These are phyloP conservation scores for Scytalidium lignicola DNA, from an alignment of 2,329 filamentous ascomycete species.

Conservation along the genomic window DNA sequence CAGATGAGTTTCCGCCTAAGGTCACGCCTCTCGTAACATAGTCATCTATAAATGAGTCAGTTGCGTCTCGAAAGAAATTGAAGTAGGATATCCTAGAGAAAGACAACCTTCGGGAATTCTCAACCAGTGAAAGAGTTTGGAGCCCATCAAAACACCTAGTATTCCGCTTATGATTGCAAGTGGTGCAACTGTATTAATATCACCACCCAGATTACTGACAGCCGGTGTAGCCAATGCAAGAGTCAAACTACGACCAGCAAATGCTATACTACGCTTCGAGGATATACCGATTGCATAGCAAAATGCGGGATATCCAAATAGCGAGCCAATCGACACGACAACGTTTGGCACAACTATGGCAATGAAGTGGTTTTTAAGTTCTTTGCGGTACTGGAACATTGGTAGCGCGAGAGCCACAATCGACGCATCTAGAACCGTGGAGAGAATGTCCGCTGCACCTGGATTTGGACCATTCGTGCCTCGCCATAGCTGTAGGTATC, in stretches of 20 bases:
- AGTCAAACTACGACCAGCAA: constrained; percentile 51
- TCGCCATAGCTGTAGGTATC: constrained; percentile 48
- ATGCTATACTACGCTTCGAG: constrained; percentile 46
- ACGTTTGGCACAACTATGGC: constrained; percentile 51
- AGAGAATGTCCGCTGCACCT: constrained; percentile 53
- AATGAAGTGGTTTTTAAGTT: constrained; percentile 47
- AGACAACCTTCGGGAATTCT: constrained; percentile 47
- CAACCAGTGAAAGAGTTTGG: constrained; percentile 41
- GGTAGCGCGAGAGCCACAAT: constrained; percentile 56
- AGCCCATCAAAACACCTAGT: constrained; percentile 50
- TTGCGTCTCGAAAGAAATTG: background rate
- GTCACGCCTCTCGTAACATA: constrained; percentile 60
- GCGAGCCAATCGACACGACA: constrained; percentile 43
- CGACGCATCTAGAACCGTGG: constrained; percentile 49
- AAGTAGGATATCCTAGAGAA: constrained; percentile 6
- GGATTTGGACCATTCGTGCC: constrained; percentile 31
- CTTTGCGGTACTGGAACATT: constrained; percentile 55
- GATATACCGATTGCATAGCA: constrained; percentile 52
- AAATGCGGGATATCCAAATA: constrained; percentile 52
- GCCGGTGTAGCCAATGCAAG: constrained; percentile 56
- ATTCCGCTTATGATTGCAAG: constrained; percentile 56
- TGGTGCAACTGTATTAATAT: constrained; percentile 49
- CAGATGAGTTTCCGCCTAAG: constrained; percentile 55
- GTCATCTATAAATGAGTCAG: constrained; percentile 39
- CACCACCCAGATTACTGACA: constrained; percentile 50